Percentiles rank a stretch among this genome's conserved stretches.
Conservation (phyloP, 148 eudicot genomes). For the Arbutus unedo region DNA sequence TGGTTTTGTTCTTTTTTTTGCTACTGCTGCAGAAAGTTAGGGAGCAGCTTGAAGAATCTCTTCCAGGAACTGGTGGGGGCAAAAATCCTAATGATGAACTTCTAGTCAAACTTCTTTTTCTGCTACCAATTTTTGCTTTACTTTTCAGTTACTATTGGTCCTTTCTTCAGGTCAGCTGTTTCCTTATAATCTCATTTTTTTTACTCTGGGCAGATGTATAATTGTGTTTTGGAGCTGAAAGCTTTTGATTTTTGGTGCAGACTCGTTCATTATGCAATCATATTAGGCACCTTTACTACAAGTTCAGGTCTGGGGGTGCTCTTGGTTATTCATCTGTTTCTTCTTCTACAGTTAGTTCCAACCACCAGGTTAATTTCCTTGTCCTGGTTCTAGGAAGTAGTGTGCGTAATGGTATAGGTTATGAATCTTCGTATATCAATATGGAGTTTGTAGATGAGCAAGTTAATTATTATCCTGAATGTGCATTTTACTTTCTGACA, state of each 20-base stretch:
- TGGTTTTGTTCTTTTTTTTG: slow-evolving; percentile 13
- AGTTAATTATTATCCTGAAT: too few species aligned
- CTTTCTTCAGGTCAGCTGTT: slow-evolving; percentile 64
- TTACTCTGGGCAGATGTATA: not conserved
- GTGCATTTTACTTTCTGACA: too few species aligned
- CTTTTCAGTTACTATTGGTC: slow-evolving; percentile 55
- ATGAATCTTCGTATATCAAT: not conserved
- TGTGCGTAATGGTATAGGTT: not conserved
- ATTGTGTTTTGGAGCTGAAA: slow-evolving; percentile 23
- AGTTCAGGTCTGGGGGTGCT: slow-evolving; percentile 50
- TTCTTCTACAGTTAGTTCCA: slow-evolving; percentile 51
- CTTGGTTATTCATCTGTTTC: slow-evolving; percentile 57
- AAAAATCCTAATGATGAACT: slow-evolving; percentile 59
- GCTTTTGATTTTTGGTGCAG: slow-evolving; percentile 35
- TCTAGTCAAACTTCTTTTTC: slow-evolving; percentile 59
- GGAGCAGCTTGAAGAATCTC: slow-evolving; percentile 62
- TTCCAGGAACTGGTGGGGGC: slow-evolving; percentile 93
- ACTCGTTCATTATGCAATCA: slow-evolving; percentile 62
- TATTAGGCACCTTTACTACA: slow-evolving; percentile 65
- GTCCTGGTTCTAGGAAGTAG: not conserved
- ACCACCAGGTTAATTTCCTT: slow-evolving; percentile 53
- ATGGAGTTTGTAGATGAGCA: not conserved
- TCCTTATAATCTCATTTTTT: not conserved
- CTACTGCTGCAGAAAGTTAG: slow-evolving; percentile 62
- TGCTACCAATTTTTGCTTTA: slow-evolving; percentile 63